These are phyloP conservation scores for Heliosperma pusillum DNA, from an alignment of 148 eudicot genomes.

Conservation along the genomic window DNA sequence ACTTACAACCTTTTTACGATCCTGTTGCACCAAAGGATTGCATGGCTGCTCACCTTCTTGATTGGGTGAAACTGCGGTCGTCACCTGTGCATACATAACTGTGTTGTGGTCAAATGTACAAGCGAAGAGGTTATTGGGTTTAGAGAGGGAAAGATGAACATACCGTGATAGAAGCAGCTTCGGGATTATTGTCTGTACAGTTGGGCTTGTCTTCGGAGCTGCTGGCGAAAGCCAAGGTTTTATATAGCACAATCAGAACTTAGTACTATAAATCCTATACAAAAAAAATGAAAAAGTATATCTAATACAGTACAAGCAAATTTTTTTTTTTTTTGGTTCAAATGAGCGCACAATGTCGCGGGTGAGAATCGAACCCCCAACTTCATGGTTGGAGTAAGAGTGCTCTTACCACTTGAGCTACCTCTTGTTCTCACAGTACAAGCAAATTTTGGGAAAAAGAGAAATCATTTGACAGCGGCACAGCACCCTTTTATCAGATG, in stretches of 20 bases:
- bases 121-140: not conserved
- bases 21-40: slow-evolving; percentile 14
- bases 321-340: no score
- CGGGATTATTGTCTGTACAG: slow-evolving; percentile 20
- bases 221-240: slow-evolving; percentile 25
- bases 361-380: no score
- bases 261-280: slow-evolving; percentile 1
- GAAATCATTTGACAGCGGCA: no score
- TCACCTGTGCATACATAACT: slow-evolving; percentile 26
- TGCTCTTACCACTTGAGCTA: no score
- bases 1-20: slow-evolving; percentile 21
- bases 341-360: no score
- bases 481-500: no score
- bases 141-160: not conserved
- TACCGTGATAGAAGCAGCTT: slow-evolving; percentile 35
- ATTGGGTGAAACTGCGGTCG: slow-evolving; percentile 21
- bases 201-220: slow-evolving; percentile 20
- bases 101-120: slow-evolving; percentile 1
- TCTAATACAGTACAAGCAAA: no score
- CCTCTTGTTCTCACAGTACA: no score
- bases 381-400: no score
- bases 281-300: not conserved
- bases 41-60: slow-evolving; percentile 14
- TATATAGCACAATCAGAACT: not conserved
- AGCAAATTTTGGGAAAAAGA: not conserved